Evolutionary conservation across 805 yeast species (phyloP), one percentile per base, ranked within the genome.

Genomic region (Candida ulmi): DNA sequence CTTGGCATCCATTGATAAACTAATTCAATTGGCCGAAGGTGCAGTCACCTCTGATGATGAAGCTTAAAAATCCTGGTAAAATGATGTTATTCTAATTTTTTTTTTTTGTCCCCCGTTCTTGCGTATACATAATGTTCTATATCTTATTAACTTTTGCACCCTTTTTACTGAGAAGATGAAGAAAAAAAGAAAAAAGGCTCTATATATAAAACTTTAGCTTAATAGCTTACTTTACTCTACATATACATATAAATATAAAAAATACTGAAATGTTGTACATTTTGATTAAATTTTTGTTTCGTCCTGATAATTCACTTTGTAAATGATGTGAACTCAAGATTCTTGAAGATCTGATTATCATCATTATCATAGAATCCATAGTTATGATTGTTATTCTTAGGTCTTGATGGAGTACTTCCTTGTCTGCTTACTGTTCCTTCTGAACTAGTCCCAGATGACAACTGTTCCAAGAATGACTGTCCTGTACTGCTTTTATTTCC

Each of bases 1-100:
- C 55, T 66, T 86, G 47, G 90, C 88, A 4, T 79, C 88, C 19
- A 87, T 85, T 47, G 95, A 86, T 57, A 82, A 83, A 58, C 37
- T 55, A 25, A 47, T 55, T 25, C 45, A 48, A 11, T 36, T 55
- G 23, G 52, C 58, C 9, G 60, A 54, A 37, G 46, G 48, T 23
- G 57, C 57, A 11, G 44, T 52, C 6, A 32, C 50, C 7, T 46
- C 50, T 26, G 58, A 52, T 35, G 57, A 52, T 26, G 40, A 40
- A 6, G 34, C 17, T 8, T 31, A 17, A 31, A 8, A 8, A 27
- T 11, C n/a, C 15, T 26, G n/a, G n/a, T 30, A 15, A 28, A 11
- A 8, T 15, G 28, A 11, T 35, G 27, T 18, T 27, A 6, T 35
- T 27, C 23, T 17, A 5, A 8, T 17, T 23, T 8, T 17, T 18